These are phyloP conservation scores for Aquilaria agallochum DNA, from an alignment of 441 rosid genomes.

Conservation along the genomic window DNA sequence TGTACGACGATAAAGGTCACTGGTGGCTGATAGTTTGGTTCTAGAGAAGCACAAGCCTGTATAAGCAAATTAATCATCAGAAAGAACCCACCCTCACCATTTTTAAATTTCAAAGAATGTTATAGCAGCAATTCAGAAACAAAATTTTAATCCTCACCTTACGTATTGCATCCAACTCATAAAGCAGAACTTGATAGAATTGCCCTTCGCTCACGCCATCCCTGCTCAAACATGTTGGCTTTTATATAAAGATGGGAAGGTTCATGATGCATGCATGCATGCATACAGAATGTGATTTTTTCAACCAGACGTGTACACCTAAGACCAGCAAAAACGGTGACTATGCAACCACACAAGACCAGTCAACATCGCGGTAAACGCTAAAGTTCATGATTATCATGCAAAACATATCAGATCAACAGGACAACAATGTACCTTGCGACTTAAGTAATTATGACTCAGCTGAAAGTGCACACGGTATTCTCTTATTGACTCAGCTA, in stretches of 20 bases:
- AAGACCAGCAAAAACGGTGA: neutral
- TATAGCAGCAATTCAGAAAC: neutral
- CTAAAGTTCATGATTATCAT: no score
- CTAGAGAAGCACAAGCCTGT: constrained; percentile 97
- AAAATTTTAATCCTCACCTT: constrained; percentile 43
- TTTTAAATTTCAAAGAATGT: neutral
- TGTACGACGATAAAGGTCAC: constrained; percentile 97
- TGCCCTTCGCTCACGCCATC: constrained; percentile 99
- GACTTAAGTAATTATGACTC: no score
- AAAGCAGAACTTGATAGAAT: constrained; percentile 92
- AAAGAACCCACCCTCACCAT: neutral
- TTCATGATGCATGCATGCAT: neutral
- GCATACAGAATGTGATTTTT: neutral
- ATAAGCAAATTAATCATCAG: constrained; percentile 8
- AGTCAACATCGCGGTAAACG: no score
- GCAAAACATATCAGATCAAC: no score
- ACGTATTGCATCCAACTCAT: constrained; percentile 92
- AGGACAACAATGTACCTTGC: no score
- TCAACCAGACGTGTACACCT: neutral
- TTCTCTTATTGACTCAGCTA: no score
- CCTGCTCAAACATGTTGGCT: constrained; percentile 32
- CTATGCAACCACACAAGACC: constrained; percentile 1
- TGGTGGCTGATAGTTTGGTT: constrained; percentile 92
- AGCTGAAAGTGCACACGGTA: no score
- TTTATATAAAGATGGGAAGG: constrained; percentile 5